These are phyloP conservation scores for Russula sp. DNA, from an alignment of 768 basidiomycete species.

Conservation along the genomic window DNA sequence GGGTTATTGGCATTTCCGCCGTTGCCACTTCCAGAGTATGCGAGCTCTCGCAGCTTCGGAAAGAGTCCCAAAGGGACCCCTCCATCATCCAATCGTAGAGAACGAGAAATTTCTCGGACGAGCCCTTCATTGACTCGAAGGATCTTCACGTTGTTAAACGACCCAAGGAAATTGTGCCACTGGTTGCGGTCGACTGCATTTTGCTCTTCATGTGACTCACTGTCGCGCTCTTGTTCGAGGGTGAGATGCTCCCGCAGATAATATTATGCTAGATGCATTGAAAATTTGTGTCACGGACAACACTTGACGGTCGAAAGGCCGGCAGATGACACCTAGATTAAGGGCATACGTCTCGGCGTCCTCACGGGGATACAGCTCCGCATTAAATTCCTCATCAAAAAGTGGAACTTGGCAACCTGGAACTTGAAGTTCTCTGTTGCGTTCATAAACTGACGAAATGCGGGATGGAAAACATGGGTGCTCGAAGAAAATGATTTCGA, in stretches of 20 bases:
- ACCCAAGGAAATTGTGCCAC: not conserved
- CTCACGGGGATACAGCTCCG: not conserved
- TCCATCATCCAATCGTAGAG: too few relatives aligned
- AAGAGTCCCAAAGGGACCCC: too few relatives aligned
- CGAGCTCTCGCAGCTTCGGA: too few relatives aligned
- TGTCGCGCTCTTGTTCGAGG: not conserved
- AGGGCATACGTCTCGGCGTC: too few relatives aligned
- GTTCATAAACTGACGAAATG: too few relatives aligned
- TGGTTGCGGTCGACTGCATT: not conserved
- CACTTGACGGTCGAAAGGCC: not conserved
- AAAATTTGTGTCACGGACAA: not conserved
- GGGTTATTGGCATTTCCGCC: not conserved
- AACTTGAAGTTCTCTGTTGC: not conserved
- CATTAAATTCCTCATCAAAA: not conserved
- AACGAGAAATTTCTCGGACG: too few relatives aligned
- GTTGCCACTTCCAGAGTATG: not conserved
- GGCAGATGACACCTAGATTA: too few relatives aligned
- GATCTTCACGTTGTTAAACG: not conserved
- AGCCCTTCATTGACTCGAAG: not conserved
- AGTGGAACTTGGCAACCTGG: not conserved
- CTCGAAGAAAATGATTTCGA: too few relatives aligned
- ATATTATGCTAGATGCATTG: not conserved
- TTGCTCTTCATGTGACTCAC: not conserved
- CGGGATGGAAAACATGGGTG: too few relatives aligned
- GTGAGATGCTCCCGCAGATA: not conserved